A percentile compares a stretch with the other conserved stretches of the same genome.
These are phyloP conservation scores for Dalbergia cultrata DNA, from an alignment of 306 rosid species.

Conservation along the genomic window DNA sequence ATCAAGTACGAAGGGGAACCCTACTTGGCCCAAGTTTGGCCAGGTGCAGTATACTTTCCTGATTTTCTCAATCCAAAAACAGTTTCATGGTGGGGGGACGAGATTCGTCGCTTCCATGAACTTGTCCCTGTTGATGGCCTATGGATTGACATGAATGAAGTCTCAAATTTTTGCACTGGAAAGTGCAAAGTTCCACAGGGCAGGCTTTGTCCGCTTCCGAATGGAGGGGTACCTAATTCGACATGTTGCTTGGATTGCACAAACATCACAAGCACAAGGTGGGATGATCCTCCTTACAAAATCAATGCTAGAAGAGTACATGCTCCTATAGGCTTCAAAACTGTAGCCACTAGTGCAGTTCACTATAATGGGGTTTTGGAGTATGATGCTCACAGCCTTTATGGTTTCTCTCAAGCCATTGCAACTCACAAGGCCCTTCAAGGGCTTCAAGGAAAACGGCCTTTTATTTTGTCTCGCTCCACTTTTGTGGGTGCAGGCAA, in stretches of 20 bases:
- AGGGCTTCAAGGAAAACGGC: slow-evolving; percentile 83
- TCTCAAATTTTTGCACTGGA: slow-evolving; percentile 87
- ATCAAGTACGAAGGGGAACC: slow-evolving; percentile 87
- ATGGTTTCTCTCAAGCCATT: slow-evolving; percentile 81
- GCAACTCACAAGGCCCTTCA: slow-evolving; percentile 90
- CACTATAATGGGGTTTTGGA: slow-evolving; percentile 88
- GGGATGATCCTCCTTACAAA: slow-evolving; percentile 97
- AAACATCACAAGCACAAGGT: slow-evolving; percentile 76
- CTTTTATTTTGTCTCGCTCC: slow-evolving; percentile 85
- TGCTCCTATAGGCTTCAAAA: slow-evolving; percentile 80
- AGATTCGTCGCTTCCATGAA: slow-evolving; percentile 87
- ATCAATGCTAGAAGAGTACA: slow-evolving; percentile 82
- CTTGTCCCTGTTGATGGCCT: slow-evolving; percentile 94
- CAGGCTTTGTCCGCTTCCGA: slow-evolving; percentile 56
- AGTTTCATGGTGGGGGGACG: slow-evolving; percentile 90
- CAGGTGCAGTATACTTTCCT: slow-evolving; percentile 92
- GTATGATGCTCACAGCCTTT: slow-evolving; percentile 91
- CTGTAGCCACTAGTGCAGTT: slow-evolving; percentile 91
- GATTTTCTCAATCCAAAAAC: slow-evolving; percentile 92
- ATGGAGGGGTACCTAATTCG: slow-evolving; percentile 69
- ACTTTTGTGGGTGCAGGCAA: slow-evolving; percentile 89
- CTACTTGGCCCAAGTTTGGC: slow-evolving; percentile 94
- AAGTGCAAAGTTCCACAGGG: slow-evolving; percentile 76
- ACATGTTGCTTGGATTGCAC: slow-evolving; percentile 88
- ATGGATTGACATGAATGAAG: slow-evolving; percentile 98